Conservation (phyloP, 2,329 filamentous ascomycete species). For the Periglandula ipomoeae region DNA sequence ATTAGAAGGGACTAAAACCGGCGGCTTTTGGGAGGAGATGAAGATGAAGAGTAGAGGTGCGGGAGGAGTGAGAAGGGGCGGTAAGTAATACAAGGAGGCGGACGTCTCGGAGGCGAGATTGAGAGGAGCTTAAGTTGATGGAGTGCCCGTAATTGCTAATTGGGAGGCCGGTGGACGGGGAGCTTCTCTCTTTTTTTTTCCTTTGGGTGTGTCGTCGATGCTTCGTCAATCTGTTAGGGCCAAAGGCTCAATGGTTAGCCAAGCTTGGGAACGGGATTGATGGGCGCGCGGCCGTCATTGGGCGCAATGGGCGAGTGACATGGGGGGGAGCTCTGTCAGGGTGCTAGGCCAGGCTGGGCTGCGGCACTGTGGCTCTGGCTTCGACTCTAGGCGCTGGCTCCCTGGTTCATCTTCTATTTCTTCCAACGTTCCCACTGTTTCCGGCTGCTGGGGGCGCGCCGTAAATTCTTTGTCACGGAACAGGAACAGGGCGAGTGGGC, state of each 20-base stretch:
- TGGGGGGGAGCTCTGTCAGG: background rate
- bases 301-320: background rate
- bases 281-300: background rate
- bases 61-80: background rate
- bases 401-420: too few species aligned
- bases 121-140: background rate
- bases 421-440: slow-evolving; percentile 2
- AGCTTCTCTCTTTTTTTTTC: slow-evolving; percentile 4
- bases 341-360: too few species aligned
- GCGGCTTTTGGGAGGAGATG: background rate
- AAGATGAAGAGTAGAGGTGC: background rate
- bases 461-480: background rate
- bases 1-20: background rate
- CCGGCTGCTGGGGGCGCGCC: slow-evolving; percentile 1
- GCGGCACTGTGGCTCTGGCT: too few species aligned
- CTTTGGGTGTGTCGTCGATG: slow-evolving; percentile 8
- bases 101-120: slow-evolving; percentile 1
- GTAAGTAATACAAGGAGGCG: background rate
- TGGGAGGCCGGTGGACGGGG: background rate
- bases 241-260: slow-evolving; percentile 6
- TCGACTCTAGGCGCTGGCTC: too few species aligned
- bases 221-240: slow-evolving; percentile 10
- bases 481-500: background rate
- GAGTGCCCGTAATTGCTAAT: background rate
- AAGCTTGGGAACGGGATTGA: slow-evolving; percentile 2